These are phyloP conservation scores for Gryganskiella cystojenkinii DNA, from an alignment of 192 early-diverging fungal species.

Conservation along the genomic window DNA sequence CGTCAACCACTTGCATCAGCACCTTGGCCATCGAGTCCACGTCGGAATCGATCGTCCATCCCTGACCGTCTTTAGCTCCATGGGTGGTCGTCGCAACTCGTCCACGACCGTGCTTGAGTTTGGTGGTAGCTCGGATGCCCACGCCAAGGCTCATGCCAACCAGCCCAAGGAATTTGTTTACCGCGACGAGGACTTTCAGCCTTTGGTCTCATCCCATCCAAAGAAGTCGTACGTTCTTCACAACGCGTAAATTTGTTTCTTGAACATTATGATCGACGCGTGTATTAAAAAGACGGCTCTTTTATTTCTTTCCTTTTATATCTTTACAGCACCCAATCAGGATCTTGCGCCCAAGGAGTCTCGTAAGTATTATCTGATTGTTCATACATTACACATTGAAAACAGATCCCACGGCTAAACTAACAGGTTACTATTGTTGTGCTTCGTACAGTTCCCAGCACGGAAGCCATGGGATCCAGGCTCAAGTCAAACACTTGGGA, in stretches of 20 bases:
- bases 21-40: constrained; percentile 9
- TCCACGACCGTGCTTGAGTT: constrained; percentile 14
- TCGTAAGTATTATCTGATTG: no score
- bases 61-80: constrained; percentile 19
- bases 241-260: neutral
- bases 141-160: neutral
- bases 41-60: constrained; percentile 12
- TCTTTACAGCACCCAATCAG: neutral
- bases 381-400: no score
- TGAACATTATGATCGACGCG: neutral
- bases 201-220: neutral
- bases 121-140: neutral
- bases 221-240: neutral
- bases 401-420: no score
- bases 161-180: constrained; percentile 23
- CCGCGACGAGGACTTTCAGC: constrained; percentile 30
- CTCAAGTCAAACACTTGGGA: no score
- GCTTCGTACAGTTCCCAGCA: no score
- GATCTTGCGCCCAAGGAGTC: no score
- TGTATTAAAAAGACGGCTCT: neutral
- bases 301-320: neutral
- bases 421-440: no score
- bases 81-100: constrained; percentile 14
- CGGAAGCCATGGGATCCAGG: no score
- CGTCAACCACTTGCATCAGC: constrained; percentile 3